Base-by-base conservation (phyloP, 73 alveolate species). In the Urostyla sp. region DNA sequence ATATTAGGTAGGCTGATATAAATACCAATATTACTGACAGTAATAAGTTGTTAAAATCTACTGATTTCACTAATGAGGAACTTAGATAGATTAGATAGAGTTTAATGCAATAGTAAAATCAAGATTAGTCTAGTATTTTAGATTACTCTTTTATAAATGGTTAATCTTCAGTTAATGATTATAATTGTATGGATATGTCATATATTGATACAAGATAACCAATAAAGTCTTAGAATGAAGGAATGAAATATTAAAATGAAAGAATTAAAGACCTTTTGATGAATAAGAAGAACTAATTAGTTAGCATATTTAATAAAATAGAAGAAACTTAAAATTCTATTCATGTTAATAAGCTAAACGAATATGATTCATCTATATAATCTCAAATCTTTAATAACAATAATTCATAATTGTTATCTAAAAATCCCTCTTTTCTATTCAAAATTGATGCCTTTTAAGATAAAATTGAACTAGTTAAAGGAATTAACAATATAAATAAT, bases 371-470 rank as follows among this genome's bases (percentile, higher is more conserved):
- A 21, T 58, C n/a, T 8, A 55, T 55, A 28, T 11, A 58, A 15
- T 4, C 23, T 16, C 10, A 15, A 31, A 58, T 2, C 36, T 35
- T 27, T 31, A 18, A 23, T 5, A 10, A 20, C 24, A 58, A 4
- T 10, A 34, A 3, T 3, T 5, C 10, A 58, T 15, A 11, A 6
- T 31, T 7, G 35, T 35, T 31, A 15, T 35, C 10, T 58, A 20
- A 58, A 58, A 36, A 52, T 13, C 16, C 26, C 32, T 18, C 23
- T 27, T 58, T 4, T 18, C 72, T n/a, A 15, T 63, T 63, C 31
- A 43, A 23, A n/a, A 63, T 63, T 38, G 79, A 63, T 63, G 79
- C 79, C 21, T 63, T 63, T 63, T 21, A 63, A 15, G 79, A 63
- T 40, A 63, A 63, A 31, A 63, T 63, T 5, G 24, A 26, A 5